Evolutionary conservation across 352 stramenopile genomes (phyloP).

Genomic region (Phytopythium cucurbitacearum): DNA sequence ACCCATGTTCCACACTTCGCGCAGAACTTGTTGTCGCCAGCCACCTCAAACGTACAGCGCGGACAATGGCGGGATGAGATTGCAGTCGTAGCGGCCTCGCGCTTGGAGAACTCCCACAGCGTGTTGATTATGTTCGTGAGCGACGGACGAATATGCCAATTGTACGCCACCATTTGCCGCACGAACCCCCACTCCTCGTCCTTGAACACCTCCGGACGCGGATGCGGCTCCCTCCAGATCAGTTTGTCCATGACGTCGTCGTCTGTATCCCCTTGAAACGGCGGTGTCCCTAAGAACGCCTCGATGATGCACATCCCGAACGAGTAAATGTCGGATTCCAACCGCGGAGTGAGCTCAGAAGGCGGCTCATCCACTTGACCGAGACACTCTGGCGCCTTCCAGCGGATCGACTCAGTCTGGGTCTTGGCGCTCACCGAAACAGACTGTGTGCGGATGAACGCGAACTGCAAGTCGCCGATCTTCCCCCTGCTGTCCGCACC

Average conservation of each 20-base stretch:
- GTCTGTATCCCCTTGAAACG: constrained; percentile 17
- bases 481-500: constrained; percentile 33
- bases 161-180: constrained; percentile 9
- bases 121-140: constrained; percentile 11
- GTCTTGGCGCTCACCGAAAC: constrained; percentile 21
- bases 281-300: constrained; percentile 19
- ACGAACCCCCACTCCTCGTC: constrained; percentile 21
- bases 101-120: constrained; percentile 14
- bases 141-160: constrained; percentile 14
- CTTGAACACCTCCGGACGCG: constrained; percentile 13
- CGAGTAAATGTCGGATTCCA: constrained; percentile 33
- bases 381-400: constrained; percentile 39
- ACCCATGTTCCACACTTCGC: constrained; percentile 12
- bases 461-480: constrained; percentile 44
- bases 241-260: constrained; percentile 21
- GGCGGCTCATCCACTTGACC: neutral
- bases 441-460: constrained; percentile 27
- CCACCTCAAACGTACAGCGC: constrained; percentile 12
- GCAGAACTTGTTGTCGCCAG: constrained; percentile 18
- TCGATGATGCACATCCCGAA: constrained; percentile 39
- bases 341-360: constrained; percentile 11
- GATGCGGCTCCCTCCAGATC: constrained; percentile 9
- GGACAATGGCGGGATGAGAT: constrained; percentile 16
- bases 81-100: constrained; percentile 12
- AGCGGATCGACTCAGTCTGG: constrained; percentile 30